Percentiles rank a stretch among this genome's conserved stretches.
Evolutionary conservation across 2,329 filamentous ascomycete genomes (phyloP).

Genomic region (Allantophomopsis lycopodina): DNA sequence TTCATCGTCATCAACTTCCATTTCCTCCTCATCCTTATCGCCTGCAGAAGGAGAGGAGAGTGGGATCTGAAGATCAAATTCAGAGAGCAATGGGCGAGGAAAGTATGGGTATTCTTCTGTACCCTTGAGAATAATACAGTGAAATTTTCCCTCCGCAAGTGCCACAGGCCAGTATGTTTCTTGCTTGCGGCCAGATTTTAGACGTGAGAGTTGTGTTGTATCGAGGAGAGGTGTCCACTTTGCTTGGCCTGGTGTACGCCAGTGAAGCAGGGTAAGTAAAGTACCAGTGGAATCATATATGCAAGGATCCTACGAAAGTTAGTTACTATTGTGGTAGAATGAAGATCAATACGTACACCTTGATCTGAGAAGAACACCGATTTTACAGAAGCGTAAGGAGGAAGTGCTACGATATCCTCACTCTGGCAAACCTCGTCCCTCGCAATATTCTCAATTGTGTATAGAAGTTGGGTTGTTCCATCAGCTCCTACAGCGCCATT

Average conservation of each 20-base stretch:
- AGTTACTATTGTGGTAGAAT: neutral
- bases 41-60: conserved; percentile 40
- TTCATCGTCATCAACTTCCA: conserved; percentile 30
- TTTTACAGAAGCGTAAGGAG: conserved; percentile 58
- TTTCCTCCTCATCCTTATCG: conserved; percentile 17
- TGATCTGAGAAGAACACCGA: conserved; percentile 85
- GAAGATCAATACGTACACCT: conserved; percentile 45
- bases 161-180: conserved; percentile 94
- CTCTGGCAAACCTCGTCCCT: conserved; percentile 89
- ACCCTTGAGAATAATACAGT: conserved; percentile 98
- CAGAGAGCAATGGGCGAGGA: conserved; percentile 74
- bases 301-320: conserved; percentile 61
- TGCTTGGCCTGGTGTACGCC: conserved; percentile 74
- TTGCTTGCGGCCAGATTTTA: conserved; percentile 72
- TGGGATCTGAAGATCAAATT: conserved; percentile 87
- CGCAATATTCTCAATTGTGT: conserved; percentile 91
- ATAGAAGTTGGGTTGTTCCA: conserved; percentile 65
- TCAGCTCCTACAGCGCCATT: conserved; percentile 77
- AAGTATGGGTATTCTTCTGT: conserved; percentile 89
- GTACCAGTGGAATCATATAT: conserved; percentile 92
- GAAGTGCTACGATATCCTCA: conserved; percentile 79
- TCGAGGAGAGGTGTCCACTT: conserved; percentile 88
- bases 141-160: conserved; percentile 81
- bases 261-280: conserved; percentile 76
- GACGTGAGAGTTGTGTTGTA: conserved; percentile 68